Percentiles rank a stretch among this genome's conserved stretches.
Evolutionary conservation across 352 stramenopile species (phyloP).

Genomic region (Phytopythium cucurbitacearum): DNA sequence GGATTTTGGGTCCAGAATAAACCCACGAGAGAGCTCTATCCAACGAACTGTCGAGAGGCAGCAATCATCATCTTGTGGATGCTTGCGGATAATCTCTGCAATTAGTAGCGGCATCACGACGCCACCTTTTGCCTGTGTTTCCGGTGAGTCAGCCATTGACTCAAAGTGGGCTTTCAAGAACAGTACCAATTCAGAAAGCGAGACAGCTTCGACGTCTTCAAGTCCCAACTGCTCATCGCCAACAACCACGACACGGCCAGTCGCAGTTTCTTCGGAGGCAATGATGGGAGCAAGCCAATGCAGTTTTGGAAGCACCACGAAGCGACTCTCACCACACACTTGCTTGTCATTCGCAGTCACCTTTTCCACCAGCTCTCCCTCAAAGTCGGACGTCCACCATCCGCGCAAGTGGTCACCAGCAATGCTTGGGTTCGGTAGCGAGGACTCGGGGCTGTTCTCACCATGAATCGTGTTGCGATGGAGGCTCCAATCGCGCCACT

Average conservation of each 20-base stretch:
- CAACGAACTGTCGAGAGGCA: conserved; percentile 10
- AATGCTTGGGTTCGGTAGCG: conserved; percentile 24
- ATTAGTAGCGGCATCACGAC: conserved; percentile 61
- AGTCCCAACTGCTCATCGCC: conserved; percentile 31
- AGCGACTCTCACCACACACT: conserved; percentile 32
- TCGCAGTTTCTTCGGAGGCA: conserved; percentile 19
- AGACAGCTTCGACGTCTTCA: conserved; percentile 21
- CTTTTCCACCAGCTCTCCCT: conserved; percentile 31
- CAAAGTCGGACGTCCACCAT: conserved; percentile 61
- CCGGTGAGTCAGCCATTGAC: conserved; percentile 7
- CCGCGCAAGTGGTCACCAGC: conserved; percentile 43
- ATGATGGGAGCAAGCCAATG: conserved; percentile 59
- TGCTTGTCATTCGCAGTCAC: conserved; percentile 25
- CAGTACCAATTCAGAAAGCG: conserved; percentile 27
- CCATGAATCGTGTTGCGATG: conserved; percentile 20
- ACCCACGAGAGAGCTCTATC: conserved; percentile 58
- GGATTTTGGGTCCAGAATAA: conserved; percentile 48
- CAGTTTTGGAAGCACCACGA: conserved; percentile 64
- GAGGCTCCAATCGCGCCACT: conserved; percentile 40
- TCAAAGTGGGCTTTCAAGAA: conserved; percentile 40
- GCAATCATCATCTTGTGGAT: conserved; percentile 5
- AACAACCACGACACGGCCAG: conserved; percentile 17
- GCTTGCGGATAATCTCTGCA: conserved; percentile 38
- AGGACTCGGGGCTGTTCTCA: no score
- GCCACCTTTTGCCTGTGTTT: conserved; percentile 20